Evolutionary conservation across 2,329 filamentous ascomycete genomes (phyloP).

Genomic region (Penicillium olsonii): DNA sequence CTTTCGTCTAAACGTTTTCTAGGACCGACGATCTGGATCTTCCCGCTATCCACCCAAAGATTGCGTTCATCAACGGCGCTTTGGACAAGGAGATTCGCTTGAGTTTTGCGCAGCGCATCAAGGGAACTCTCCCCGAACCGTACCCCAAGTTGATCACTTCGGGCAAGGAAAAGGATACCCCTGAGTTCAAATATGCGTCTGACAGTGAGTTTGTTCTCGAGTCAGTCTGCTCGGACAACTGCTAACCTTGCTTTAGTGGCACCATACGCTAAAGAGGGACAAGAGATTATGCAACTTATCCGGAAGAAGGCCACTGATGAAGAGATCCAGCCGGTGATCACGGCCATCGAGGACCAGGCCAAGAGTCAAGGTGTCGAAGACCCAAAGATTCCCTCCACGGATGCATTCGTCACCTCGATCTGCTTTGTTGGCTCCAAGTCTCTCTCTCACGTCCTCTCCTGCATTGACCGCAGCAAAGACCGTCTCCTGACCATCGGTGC

Average conservation of each 20-base stretch:
- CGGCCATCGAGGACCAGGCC: constrained; percentile 78
- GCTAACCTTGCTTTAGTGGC: constrained; percentile 54
- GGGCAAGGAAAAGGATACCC: constrained; percentile 92
- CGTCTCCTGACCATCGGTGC: constrained; percentile 78
- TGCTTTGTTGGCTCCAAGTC: constrained; percentile 95
- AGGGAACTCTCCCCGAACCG: constrained; percentile 82
- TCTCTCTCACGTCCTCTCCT: constrained; percentile 90
- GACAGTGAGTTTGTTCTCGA: constrained; percentile 58
- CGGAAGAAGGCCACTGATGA: constrained; percentile 82
- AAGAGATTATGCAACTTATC: constrained; percentile 75
- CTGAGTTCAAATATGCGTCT: constrained; percentile 85
- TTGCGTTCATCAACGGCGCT: constrained; percentile 87
- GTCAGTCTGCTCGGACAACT: constrained; percentile 5
- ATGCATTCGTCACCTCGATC: constrained; percentile 90
- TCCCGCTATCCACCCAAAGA: constrained; percentile 77
- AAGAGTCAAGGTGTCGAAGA: constrained; percentile 68
- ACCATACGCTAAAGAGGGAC: constrained; percentile 82
- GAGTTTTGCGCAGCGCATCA: constrained; percentile 94
- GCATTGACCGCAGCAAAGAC: constrained; percentile 92
- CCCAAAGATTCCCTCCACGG: constrained; percentile 80
- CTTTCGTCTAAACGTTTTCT: constrained; percentile 18
- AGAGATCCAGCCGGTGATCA: constrained; percentile 79
- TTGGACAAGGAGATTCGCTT: constrained; percentile 96
- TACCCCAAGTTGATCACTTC: constrained; percentile 80
- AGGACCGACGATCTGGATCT: constrained; percentile 79